These are phyloP conservation scores for Phytophthora tentaculata DNA, from an alignment of 352 stramenopile species.

Conservation along the genomic window DNA sequence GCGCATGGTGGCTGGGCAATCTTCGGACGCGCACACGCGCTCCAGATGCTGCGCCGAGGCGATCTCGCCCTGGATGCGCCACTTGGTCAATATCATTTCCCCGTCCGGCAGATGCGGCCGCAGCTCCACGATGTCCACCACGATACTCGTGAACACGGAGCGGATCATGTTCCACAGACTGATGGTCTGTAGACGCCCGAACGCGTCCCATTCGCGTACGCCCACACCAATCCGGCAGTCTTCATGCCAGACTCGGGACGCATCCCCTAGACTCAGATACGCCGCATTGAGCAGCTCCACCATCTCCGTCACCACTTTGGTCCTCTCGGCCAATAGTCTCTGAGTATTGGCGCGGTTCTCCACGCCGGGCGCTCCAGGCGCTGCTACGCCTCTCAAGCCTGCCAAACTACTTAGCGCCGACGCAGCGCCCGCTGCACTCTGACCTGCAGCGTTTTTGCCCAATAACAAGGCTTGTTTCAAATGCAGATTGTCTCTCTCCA, in stretches of 20 bases:
- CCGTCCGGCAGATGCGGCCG: constrained; percentile 75
- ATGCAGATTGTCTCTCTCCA: constrained; percentile 81
- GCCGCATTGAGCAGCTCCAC: constrained; percentile 77
- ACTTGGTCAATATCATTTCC: constrained; percentile 88
- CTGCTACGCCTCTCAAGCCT: constrained; percentile 13
- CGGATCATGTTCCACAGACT: constrained; percentile 85
- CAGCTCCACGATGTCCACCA: constrained; percentile 82
- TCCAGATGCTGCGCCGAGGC: constrained; percentile 64
- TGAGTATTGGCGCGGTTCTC: constrained; percentile 51
- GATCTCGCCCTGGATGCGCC: constrained; percentile 83
- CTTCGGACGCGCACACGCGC: constrained; percentile 67
- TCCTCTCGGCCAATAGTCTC: constrained; percentile 65
- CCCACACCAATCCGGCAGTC: constrained; percentile 77
- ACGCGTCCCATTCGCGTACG: constrained; percentile 83
- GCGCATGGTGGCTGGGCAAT: constrained; percentile 73
- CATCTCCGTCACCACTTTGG: constrained; percentile 84
- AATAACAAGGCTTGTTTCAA: constrained; percentile 79
- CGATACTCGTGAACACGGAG: constrained; percentile 77
- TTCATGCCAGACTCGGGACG: constrained; percentile 75
- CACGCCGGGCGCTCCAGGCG: constrained; percentile 2
- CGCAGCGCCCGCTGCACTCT: not conserved
- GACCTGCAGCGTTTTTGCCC: constrained; percentile 51
- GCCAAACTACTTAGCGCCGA: constrained; percentile 33
- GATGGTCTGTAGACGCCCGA: constrained; percentile 73
- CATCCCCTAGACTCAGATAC: constrained; percentile 71